phyloP scores from a whole-genome alignment of 345 rosid species.

The Citrus mangshanensis region DNA sequence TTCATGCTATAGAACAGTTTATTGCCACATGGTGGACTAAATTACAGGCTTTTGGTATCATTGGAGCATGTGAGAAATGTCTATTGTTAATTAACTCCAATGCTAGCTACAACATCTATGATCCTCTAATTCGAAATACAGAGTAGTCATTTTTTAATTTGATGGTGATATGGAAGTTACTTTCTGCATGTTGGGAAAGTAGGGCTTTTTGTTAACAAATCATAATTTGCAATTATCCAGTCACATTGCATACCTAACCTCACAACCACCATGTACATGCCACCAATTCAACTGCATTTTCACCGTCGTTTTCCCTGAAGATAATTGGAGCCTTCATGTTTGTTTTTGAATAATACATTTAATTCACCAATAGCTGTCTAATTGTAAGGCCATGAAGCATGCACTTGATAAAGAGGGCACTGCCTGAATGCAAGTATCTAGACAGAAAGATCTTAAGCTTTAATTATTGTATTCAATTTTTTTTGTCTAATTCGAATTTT shows the following conservation, averaged over 20 bases:
- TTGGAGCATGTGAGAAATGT: neutral
- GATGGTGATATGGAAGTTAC: slow-evolving; percentile 1
- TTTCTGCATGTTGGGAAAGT: slow-evolving; percentile 10
- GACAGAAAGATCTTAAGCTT: neutral
- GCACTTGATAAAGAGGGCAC: neutral
- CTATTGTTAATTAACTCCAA: too few species aligned
- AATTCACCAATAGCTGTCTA: neutral
- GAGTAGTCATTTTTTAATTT: slow-evolving; percentile 11
- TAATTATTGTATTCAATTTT: neutral
- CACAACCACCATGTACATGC: neutral
- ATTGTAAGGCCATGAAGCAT: neutral
- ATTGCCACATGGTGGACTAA: neutral
- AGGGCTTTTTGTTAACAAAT: neutral
- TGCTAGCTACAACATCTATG: neutral
- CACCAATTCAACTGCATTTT: neutral
- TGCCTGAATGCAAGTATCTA: neutral
- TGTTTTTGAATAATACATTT: neutral
- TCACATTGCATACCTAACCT: slow-evolving; percentile 9
- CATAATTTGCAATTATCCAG: slow-evolving; percentile 8
- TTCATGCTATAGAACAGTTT: neutral
- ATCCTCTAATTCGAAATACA: neutral
- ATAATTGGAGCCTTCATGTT: neutral
- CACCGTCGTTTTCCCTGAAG: neutral
- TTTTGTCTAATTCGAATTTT: neutral
- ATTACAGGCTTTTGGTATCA: neutral